Base-by-base conservation (phyloP, 2,329 filamentous ascomycete genomes). In the Cercospora sojina region DNA sequence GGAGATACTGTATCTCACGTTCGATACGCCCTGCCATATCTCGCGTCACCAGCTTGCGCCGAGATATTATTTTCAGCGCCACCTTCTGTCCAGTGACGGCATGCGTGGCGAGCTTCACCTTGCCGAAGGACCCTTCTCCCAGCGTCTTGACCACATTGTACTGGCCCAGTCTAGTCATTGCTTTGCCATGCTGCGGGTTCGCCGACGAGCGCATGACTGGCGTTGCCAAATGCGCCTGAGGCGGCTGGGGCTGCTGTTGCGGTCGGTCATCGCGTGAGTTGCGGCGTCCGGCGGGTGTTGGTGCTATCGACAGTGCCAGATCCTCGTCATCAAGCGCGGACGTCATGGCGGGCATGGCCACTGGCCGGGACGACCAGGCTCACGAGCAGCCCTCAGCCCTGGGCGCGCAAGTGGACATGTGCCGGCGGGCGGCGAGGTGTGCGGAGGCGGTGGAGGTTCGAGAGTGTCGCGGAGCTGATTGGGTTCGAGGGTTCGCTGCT, bases 1-100 rank as follows among this genome's bases (percentile, higher is more conserved):
- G 95, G 70, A 99, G 86, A 78, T 99, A 99, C 79, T 97, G 93
- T 74, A 99, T 99, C 83, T 99, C 95, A 73, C 95, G 88, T 83
- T 99, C 95, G 70, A 99, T 96, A 68, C 95, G 88, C 67, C 95
- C 95, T 62, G 96, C 93, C 95, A 99, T 98, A 80, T 99, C 95
- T 76, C 94, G 87, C 73, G 93, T 98, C 74, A 97, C 92, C 76
- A 99, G 86, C 83, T 97, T 96, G 83, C 95, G 95, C 72, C 95
- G 88, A 49, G 93, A 91, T 76, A 99, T 99, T 77, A 98, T 97
- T 85, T 99, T 99, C 77, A 99, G 86, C 29, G 95, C 95, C 59
- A 99, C 95, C 82, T 97, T 92, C 80, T 98, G 93, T 70, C 91
- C 91, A 72, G 92, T 98, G 72, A 93, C 89, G 75, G 92, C 89